Conservation (phyloP, 2,329 filamentous ascomycete genomes). For the Beauveria sp. region DNA sequence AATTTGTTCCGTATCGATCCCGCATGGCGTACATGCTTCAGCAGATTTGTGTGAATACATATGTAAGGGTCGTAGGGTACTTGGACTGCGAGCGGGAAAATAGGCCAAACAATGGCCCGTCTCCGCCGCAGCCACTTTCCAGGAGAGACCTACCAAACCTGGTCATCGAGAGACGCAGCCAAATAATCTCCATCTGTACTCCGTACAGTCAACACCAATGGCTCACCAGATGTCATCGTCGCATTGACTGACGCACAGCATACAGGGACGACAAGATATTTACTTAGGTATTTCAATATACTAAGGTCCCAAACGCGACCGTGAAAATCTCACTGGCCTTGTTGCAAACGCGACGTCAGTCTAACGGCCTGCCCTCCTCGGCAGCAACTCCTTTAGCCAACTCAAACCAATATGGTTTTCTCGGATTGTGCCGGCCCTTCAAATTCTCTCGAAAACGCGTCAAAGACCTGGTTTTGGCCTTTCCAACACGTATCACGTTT, state of each 20-base stretch:
- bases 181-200: background rate
- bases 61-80: background rate
- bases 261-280: background rate
- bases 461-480: background rate
- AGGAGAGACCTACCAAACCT: background rate
- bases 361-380: background rate
- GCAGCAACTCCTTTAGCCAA: background rate
- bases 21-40: background rate
- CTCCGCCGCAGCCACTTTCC: background rate
- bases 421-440: background rate
- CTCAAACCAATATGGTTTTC: background rate
- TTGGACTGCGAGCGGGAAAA: background rate
- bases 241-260: background rate
- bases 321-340: background rate
- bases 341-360: background rate
- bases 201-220: background rate
- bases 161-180: background rate
- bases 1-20: background rate
- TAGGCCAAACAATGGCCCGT: background rate
- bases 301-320: background rate
- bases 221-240: background rate
- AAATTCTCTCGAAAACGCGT: background rate
- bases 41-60: too few species aligned
- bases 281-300: background rate
- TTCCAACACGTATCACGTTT: background rate